phyloP scores from a whole-genome alignment of 192 early-diverging fungal species.

The Entomortierella lignicola region DNA sequence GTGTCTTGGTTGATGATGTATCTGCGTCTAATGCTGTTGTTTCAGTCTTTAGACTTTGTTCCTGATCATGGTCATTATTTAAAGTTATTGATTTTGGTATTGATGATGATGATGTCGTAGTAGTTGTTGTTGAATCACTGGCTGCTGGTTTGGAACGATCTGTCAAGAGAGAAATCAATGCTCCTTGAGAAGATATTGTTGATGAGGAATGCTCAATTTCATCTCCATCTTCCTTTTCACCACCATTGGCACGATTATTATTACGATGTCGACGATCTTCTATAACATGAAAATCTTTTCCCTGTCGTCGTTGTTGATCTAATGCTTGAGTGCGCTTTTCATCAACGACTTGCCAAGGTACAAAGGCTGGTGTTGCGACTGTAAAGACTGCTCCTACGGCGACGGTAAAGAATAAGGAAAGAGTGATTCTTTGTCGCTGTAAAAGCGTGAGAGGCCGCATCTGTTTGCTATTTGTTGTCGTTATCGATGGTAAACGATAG shows the following conservation, averaged over 20 bases:
- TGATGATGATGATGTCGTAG: background rate
- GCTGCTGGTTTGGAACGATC: constrained; percentile 14
- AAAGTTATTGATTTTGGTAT: background rate
- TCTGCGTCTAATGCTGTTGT: background rate
- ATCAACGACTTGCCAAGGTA: constrained; percentile 66
- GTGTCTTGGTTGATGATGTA: constrained; percentile 16
- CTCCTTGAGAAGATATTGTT: constrained; percentile 36
- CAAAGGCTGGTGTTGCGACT: constrained; percentile 62
- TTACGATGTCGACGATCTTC: constrained; percentile 12
- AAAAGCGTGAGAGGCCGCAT: constrained; percentile 59
- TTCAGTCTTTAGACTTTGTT: background rate
- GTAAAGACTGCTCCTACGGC: constrained; percentile 64
- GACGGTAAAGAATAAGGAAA: constrained; percentile 61
- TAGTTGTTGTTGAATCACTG: background rate
- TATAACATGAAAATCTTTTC: constrained; percentile 47
- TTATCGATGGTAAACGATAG: too few species aligned
- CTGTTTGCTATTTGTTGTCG: background rate
- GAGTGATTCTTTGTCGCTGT: constrained; percentile 62
- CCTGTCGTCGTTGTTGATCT: constrained; percentile 48
- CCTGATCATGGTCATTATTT: background rate
- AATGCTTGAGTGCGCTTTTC: constrained; percentile 53
- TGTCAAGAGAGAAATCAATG: constrained; percentile 35
- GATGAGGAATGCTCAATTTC: background rate
- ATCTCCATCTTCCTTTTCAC: background rate
- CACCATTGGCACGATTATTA: background rate